Conservation (phyloP, 495 filamentous ascomycete species). For the Filosporella fistucella region DNA sequence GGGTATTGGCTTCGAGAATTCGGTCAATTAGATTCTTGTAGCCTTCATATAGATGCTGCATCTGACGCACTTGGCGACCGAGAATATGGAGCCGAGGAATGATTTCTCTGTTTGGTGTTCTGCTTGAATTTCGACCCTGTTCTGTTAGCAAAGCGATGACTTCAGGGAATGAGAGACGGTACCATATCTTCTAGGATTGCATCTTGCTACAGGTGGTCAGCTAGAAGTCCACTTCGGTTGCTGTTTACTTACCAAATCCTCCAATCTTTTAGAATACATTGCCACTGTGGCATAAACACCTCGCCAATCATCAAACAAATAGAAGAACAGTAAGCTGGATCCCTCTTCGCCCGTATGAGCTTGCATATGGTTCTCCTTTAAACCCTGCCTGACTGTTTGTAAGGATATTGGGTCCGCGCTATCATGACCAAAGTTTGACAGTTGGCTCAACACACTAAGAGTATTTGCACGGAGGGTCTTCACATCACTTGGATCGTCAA, state of each 20-base stretch:
- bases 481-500: constrained; percentile 34
- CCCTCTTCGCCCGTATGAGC: constrained; percentile 44
- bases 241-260: constrained; percentile 43
- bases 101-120: constrained; percentile 24
- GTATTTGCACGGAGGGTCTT: constrained; percentile 62
- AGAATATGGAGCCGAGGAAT: constrained; percentile 44
- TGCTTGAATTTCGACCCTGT: constrained; percentile 15
- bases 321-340: constrained; percentile 76
- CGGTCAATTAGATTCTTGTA: constrained; percentile 76
- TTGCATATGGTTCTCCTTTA: constrained; percentile 17
- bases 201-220: constrained; percentile 7
- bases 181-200: constrained; percentile 20
- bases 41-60: constrained; percentile 74
- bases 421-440: constrained; percentile 46
- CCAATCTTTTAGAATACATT: constrained; percentile 45
- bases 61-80: constrained; percentile 67
- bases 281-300: constrained; percentile 59
- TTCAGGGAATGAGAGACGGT: neutral
- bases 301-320: constrained; percentile 84
- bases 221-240: neutral
- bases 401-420: constrained; percentile 43
- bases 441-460: constrained; percentile 63
- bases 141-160: too few relatives aligned
- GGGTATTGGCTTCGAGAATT: constrained; percentile 57
- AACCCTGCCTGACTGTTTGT: constrained; percentile 29